Base-by-base conservation (phyloP, 2,329 filamentous ascomycete species). In the Neodidymelliopsis sp. region DNA sequence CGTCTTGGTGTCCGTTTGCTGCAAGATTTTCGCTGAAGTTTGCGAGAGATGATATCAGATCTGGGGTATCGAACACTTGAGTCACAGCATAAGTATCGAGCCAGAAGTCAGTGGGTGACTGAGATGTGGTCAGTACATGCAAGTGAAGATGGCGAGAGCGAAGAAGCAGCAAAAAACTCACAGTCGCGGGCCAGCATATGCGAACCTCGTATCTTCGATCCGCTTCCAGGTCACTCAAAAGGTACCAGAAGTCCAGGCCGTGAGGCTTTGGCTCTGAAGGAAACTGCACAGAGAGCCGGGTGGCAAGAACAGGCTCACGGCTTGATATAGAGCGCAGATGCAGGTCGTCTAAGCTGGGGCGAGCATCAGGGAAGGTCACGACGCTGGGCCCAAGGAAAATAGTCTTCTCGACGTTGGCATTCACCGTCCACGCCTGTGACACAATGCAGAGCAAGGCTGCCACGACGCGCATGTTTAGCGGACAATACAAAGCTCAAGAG, bases 141-240 rank as follows among this genome's bases (percentile, higher is more conserved):
- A 8, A 44, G 19, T 12, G 19, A 37, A 42, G 47, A 50, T 55
- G 8, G 52, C 10, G 24, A 3, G 8, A 34, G 4, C 19, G 11
- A n/a, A 9, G 20, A 7, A 38, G 38, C 5, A 34, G n/a, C n/a
- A n/a, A 13, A 12, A 27, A 23, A 81, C 89, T 74, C 81, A 96
- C 93, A 53, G 88, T 94, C 29, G 94, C 94, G 52, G 91, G 81
- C 92, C 93, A 99, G 76, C 93, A 97, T 51, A 97, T 81, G 44
- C 94, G 86, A 37, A 96, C 82, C 77, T 99, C 94, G 79, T 97
- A 97, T 58, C 91, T 83, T 65, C 88, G 87, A 9, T 84, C 84
- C 25, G 84, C 81, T n/a, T 75, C 79, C 44, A 99, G 79, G 24
- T 80, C 76, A 47, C 88, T 82, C 5, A 99, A 82, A 6, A 93